Base-by-base conservation (phyloP, 495 filamentous ascomycete genomes). In the Podospora bellae-mahoneyi region DNA sequence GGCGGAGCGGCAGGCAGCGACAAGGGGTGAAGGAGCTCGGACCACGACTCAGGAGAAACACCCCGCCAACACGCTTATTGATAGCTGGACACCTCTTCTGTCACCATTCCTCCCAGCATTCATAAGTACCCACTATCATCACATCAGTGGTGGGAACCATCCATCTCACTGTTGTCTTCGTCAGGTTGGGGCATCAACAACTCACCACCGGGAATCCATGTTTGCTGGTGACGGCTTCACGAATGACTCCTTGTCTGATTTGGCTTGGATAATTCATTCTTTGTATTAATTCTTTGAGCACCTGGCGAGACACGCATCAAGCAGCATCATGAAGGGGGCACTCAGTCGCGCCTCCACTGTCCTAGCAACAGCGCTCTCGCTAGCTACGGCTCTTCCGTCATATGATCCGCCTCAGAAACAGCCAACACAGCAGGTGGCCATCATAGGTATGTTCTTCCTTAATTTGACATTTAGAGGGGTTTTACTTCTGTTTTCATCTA, bases 341-440 rank as follows among this genome's bases (percentile, higher is more conserved):
- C 34, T 63, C 18, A 26, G 30, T 63, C 10, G 9, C 61, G 34
- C 34, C 18, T 19, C 61, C 16, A 15, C 32, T 18, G 18, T 44
- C 13, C 16, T 63, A 5, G 61, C n/a, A 48, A 48, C 39, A 27
- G 4, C 30, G 56, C 18, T 58, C 56, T 27, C 23, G n/a, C 19
- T 27, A 20, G 56, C 39, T 44, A 32, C 10, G 5, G 13, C 32
- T 19, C 16, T 63, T 39, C 32, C 6, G 30, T 28, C 61, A 39
- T 4, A 2, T 18, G 19, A 63, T 4, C 9, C 61, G 6, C 28
- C 44, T 23, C 26, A 27, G 59, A 61, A 68, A 18, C 39, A 5
- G 13, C 28, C 23, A n/a, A 71, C 74, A 3, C 78, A 78, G 39
- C 81, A 83, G 63, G 71, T 82, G 55, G 81, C 81, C 27, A 78